Evolutionary conservation across 176 grass and related monocot genomes (phyloP).

Genomic region (Musa schizocarpa): DNA sequence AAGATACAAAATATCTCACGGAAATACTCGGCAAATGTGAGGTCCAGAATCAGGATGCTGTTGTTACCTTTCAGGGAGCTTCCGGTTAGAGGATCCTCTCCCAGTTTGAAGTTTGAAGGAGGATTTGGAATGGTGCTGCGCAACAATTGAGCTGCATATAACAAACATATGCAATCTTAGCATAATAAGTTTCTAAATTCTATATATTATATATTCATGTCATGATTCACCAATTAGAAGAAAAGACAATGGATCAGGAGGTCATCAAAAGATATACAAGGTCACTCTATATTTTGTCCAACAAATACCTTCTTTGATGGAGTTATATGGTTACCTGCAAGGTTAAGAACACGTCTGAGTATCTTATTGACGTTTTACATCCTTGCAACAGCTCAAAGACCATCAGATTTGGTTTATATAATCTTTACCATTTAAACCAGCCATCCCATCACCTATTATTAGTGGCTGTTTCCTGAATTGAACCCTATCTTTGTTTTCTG

Average conservation of each 20-base stretch:
- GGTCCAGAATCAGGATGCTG: neutral
- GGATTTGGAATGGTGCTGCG: constrained; percentile 69
- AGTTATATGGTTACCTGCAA: neutral
- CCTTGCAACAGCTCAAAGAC: neutral
- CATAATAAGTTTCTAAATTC: neutral
- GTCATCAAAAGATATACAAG: neutral
- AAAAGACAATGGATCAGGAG: neutral
- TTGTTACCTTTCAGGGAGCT: constrained; percentile 75
- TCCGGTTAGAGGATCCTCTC: constrained; percentile 82
- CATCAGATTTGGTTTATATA: neutral
- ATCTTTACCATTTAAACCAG: too few relatives aligned
- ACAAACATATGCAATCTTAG: constrained; percentile 19
- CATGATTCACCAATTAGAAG: neutral
- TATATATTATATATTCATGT: neutral
- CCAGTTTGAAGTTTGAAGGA: constrained; percentile 74
- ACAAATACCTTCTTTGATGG: neutral
- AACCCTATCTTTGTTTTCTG: too few relatives aligned
- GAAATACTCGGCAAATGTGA: neutral
- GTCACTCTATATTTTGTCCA: neutral
- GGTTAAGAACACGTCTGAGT: neutral
- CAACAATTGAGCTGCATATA: constrained; percentile 71
- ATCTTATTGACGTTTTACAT: neutral
- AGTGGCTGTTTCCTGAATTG: too few relatives aligned
- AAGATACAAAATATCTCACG: neutral
- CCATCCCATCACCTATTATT: too few relatives aligned